Evolutionary conservation across 768 basidiomycete genomes (phyloP), one percentile per base, ranked within the genome.

Genomic region (Nevesoporus exiguus): DNA sequence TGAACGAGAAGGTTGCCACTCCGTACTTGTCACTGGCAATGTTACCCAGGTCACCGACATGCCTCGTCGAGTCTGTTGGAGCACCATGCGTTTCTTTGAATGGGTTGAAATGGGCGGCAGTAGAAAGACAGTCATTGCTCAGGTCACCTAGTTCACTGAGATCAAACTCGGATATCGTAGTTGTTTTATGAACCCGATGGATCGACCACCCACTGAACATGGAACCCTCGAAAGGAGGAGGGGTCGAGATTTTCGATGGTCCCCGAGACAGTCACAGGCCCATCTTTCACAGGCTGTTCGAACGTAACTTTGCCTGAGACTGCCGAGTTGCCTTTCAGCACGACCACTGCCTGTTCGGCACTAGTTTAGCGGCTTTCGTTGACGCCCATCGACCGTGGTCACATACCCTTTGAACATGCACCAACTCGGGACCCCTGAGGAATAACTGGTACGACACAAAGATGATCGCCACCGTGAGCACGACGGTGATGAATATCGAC

Each of bases 71-170:
- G 61, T 82, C 80, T 9, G 69, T 66, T 10, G 79, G 86, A 4
- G 78, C 85, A 52, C 89, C 89, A 59, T 93, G 91, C 10, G 72
- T 79, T 54, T 78, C 76, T 19, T 71, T 74, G 69, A 76, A 78
- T 0, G 88, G 88, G 73, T 93, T 92, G 77, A 83, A 93, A 70
- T 93, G 90, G 31, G 83, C 60, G 2, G 88, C 88, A 31, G 90
- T 79, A 19, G 87, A 86, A 8, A 73, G 34, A 65, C 88, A 90
- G 1, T 85, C 88, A n/a, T 73, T 66, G 24, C 77, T 79, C 57
- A 84, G 68, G 70, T 93, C 86, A 27, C 90, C 90, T 40, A 75
- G 70, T 65, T 59, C 61, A 40, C 66, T 68, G 14, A 24, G 8
- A 37, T 44, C 34, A 36, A 39, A 44, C 0, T 40, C 22, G 27